Percentiles rank a stretch among this genome's conserved stretches.
Conservation (phyloP, 768 basidiomycete genomes). For the Phallus indusiatus region DNA sequence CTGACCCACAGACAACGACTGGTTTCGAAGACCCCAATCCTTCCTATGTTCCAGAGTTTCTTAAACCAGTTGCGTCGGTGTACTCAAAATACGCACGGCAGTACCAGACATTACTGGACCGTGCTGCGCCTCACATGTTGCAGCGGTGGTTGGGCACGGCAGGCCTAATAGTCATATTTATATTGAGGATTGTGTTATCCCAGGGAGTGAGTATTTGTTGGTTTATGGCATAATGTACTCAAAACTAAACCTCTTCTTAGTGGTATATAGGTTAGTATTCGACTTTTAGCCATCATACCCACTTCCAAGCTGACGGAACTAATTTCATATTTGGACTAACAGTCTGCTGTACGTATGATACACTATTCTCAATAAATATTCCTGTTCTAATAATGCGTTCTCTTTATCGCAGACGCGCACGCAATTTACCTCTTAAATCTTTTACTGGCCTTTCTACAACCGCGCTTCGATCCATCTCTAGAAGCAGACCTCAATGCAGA, state of each 20-base stretch:
- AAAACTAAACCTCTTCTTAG: constrained; percentile 29
- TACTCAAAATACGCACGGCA: constrained; percentile 32
- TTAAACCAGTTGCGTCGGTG: constrained; percentile 12
- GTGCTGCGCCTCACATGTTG: constrained; percentile 82
- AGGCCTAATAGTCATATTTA: constrained; percentile 64
- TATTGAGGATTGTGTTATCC: constrained; percentile 74
- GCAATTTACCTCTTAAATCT: constrained; percentile 96
- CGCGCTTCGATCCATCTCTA: constrained; percentile 93
- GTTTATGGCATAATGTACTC: neutral
- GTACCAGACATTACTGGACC: constrained; percentile 86
- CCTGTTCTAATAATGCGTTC: neutral
- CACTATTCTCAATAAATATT: neutral
- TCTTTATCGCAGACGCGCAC: constrained; percentile 54
- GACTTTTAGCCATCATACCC: neutral
- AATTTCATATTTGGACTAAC: constrained; percentile 8
- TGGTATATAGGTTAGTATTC: constrained; percentile 81
- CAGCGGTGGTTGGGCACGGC: constrained; percentile 80
- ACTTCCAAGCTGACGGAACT: neutral
- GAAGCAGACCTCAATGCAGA: constrained; percentile 90
- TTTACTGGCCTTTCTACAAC: constrained; percentile 94
- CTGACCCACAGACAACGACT: constrained; percentile 1
- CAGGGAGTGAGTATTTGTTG: constrained; percentile 65
- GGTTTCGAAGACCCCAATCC: neutral
- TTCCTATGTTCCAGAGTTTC: constrained; percentile 6
- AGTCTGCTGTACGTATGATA: constrained; percentile 59